Evolutionary conservation across 768 basidiomycete species (phyloP).

Genomic region (Leucocoprinus leucothites): DNA sequence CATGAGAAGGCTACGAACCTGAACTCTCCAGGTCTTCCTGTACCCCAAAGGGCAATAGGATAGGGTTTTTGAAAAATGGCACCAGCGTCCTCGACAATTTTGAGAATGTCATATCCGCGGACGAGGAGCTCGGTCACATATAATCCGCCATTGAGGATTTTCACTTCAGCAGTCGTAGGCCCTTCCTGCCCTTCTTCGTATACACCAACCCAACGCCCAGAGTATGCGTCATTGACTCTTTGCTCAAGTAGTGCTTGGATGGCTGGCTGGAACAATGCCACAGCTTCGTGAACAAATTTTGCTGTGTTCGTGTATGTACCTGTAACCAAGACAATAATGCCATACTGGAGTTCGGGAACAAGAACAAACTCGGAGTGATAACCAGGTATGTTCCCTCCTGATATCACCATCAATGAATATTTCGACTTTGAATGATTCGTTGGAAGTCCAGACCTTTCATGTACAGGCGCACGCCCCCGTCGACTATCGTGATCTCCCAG

Average conservation of each 20-base stretch:
- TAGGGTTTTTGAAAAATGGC: conserved; percentile 6
- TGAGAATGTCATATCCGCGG: conserved; percentile 31
- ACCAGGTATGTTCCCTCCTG: conserved; percentile 38
- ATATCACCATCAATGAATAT: background rate
- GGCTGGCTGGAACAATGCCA: conserved; percentile 29
- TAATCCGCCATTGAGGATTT: conserved; percentile 27
- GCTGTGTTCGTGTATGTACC: conserved; percentile 31
- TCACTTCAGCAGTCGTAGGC: conserved; percentile 21
- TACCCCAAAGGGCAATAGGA: conserved; percentile 33
- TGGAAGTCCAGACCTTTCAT: conserved; percentile 25
- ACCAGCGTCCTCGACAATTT: conserved; percentile 23
- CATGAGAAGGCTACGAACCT: conserved; percentile 19
- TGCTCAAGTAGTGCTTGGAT: conserved; percentile 29
- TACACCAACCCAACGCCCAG: conserved; percentile 32
- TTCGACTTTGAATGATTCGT: background rate
- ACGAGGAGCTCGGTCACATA: conserved; percentile 30
- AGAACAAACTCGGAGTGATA: conserved; percentile 38
- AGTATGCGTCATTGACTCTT: conserved; percentile 24
- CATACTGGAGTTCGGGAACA: conserved; percentile 37
- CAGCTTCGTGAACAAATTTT: conserved; percentile 28
- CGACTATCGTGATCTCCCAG: conserved; percentile 38
- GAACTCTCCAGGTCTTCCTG: conserved; percentile 35
- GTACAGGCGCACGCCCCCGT: conserved; percentile 26
- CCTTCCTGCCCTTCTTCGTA: conserved; percentile 1
- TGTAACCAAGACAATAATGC: conserved; percentile 37